Conservation (phyloP, 495 filamentous ascomycete genomes). For the Penicillium cosmopolitanum region DNA sequence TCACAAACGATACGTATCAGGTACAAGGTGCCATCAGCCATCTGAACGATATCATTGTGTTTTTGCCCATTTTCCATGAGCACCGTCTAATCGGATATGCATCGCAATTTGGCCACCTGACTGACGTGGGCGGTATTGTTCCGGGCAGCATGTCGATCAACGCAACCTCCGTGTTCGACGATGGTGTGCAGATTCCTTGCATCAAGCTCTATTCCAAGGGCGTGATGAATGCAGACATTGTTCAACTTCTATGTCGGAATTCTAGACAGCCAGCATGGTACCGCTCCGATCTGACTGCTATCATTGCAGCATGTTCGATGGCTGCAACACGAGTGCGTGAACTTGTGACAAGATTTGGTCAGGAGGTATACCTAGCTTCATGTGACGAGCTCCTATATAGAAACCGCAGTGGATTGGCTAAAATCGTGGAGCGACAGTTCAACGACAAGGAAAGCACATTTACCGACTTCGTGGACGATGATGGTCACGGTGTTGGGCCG, state of each 20-base stretch:
- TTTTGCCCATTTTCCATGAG: slow-evolving; percentile 50
- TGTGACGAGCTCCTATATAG: slow-evolving; percentile 47
- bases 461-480: slow-evolving; percentile 56
- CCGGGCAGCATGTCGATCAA: slow-evolving; percentile 58
- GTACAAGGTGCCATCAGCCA: slow-evolving; percentile 53
- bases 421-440: slow-evolving; percentile 51
- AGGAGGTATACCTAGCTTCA: slow-evolving; percentile 46
- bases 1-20: slow-evolving; percentile 56
- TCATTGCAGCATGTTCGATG: slow-evolving; percentile 52
- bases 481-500: slow-evolving; percentile 52
- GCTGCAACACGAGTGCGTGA: slow-evolving; percentile 47
- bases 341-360: slow-evolving; percentile 48
- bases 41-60: slow-evolving; percentile 51
- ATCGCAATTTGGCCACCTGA: slow-evolving; percentile 56
- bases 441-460: slow-evolving; percentile 45
- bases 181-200: slow-evolving; percentile 55
- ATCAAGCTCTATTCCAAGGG: slow-evolving; percentile 51
- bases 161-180: slow-evolving; percentile 53
- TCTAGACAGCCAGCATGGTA: slow-evolving; percentile 55
- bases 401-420: slow-evolving; percentile 46
- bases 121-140: slow-evolving; percentile 54
- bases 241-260: slow-evolving; percentile 51
- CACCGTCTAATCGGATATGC: slow-evolving; percentile 49
- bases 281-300: slow-evolving; percentile 49
- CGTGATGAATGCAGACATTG: slow-evolving; percentile 45